Percentiles rank a stretch among this genome's conserved stretches.
Evolutionary conservation across 2,329 filamentous ascomycete genomes (phyloP).

Genomic region (Shiraia sp.): DNA sequence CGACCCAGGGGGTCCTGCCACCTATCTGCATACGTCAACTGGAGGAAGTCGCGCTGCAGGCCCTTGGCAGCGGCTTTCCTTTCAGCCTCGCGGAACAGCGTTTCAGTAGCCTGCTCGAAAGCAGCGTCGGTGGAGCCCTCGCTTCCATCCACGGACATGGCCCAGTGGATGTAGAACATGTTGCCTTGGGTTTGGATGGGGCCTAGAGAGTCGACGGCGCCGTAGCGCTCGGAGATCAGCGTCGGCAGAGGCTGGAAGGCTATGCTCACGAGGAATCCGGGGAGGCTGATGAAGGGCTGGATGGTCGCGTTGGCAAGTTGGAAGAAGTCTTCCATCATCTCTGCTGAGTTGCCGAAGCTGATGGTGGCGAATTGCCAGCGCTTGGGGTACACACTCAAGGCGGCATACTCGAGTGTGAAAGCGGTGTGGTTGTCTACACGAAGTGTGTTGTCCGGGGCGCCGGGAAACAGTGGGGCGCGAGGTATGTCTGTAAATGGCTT

Average conservation of each 20-base stretch:
- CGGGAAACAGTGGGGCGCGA: neutral
- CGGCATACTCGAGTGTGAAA: neutral
- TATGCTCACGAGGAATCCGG: neutral
- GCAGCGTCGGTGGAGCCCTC: neutral
- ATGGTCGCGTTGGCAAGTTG: constrained; percentile 1
- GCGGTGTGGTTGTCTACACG: constrained; percentile 3
- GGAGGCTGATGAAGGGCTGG: neutral
- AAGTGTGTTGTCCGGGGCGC: constrained; percentile 2
- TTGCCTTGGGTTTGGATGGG: constrained; percentile 4
- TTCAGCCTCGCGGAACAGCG: neutral
- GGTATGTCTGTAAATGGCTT: constrained; percentile 4
- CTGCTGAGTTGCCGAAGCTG: constrained; percentile 3
- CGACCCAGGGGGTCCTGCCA: constrained; percentile 32
- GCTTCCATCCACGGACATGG: constrained; percentile 1
- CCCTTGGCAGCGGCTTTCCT: neutral
- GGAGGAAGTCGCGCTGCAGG: constrained; percentile 4
- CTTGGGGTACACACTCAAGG: constrained; percentile 1
- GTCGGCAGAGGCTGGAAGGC: constrained; percentile 2
- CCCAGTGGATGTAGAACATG: constrained; percentile 4
- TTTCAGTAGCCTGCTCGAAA: neutral
- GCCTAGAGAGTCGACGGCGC: neutral
- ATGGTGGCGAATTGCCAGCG: constrained; percentile 4
- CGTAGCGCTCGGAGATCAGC: constrained; percentile 1
- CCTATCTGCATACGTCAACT: constrained; percentile 38
- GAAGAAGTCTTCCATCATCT: constrained; percentile 4